phyloP scores from a whole-genome alignment of 352 stramenopile species.

The Pythium pyrilobum region DNA sequence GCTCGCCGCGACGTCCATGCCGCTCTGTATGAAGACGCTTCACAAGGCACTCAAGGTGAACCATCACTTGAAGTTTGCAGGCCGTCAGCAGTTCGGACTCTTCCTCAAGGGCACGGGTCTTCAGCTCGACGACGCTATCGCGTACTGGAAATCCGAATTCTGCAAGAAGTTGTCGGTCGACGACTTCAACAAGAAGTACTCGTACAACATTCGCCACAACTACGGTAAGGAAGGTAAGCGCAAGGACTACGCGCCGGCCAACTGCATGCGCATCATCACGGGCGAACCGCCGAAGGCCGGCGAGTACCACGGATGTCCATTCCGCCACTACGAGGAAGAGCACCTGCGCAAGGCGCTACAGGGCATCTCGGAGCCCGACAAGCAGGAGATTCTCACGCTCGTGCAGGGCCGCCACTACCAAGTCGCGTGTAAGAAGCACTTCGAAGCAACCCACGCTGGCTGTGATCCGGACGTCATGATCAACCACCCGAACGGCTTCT shows the following conservation, averaged over 20 bases:
- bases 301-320: slow-evolving; percentile 98
- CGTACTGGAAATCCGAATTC: slow-evolving; percentile 95
- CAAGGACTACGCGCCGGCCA: slow-evolving; percentile 95
- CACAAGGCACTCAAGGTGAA: slow-evolving; percentile 93
- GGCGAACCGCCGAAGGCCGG: slow-evolving; percentile 89
- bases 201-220: slow-evolving; percentile 99
- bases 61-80: slow-evolving; percentile 97
- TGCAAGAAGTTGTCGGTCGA: slow-evolving; percentile 94
- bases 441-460: slow-evolving; percentile 91
- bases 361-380: slow-evolving; percentile 73
- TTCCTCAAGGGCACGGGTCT: slow-evolving; percentile 98
- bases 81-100: slow-evolving; percentile 96
- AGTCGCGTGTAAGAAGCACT: slow-evolving; percentile 98
- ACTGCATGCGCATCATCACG: slow-evolving; percentile 98
- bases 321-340: slow-evolving; percentile 93
- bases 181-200: slow-evolving; percentile 98
- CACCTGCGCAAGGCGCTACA: slow-evolving; percentile 89
- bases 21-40: slow-evolving; percentile 96
- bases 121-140: slow-evolving; percentile 93
- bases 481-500: slow-evolving; percentile 99
- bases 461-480: slow-evolving; percentile 89
- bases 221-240: slow-evolving; percentile 99
- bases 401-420: slow-evolving; percentile 95
- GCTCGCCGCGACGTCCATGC: slow-evolving; percentile 91
- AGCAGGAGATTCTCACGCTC: slow-evolving; percentile 90